Conservation (phyloP, 1,139 yeast genomes). For the Diutina scorzettiae region DNA sequence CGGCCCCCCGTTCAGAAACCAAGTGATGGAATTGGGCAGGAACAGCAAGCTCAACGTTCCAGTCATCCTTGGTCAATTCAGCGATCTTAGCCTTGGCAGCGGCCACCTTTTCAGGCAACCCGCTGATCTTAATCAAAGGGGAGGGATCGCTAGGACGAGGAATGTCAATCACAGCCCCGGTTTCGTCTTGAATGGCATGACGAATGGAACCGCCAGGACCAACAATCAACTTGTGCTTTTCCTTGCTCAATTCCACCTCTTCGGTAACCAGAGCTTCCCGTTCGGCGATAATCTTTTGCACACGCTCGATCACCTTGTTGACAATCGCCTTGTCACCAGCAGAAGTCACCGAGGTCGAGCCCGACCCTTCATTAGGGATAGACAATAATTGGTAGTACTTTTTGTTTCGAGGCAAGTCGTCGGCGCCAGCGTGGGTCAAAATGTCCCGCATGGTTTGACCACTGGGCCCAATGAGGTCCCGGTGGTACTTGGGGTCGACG, state of each 20-base stretch:
- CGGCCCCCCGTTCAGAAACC: constrained; percentile 58
- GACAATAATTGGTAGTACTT: constrained; percentile 49
- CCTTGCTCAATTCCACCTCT: constrained; percentile 52
- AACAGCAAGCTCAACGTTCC: constrained; percentile 36
- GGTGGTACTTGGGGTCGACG: constrained; percentile 73
- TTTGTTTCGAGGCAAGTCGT: constrained; percentile 26
- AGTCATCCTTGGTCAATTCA: constrained; percentile 42
- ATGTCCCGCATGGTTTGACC: constrained; percentile 71
- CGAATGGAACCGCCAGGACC: constrained; percentile 77
- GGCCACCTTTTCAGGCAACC: constrained; percentile 51
- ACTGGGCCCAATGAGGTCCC: constrained; percentile 68
- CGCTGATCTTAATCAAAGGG: constrained; percentile 35
- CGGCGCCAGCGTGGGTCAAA: constrained; percentile 73
- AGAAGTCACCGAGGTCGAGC: constrained; percentile 48
- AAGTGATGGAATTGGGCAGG: constrained; percentile 49
- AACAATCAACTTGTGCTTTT: constrained; percentile 64
- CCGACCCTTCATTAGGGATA: constrained; percentile 65
- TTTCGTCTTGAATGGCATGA: constrained; percentile 61
- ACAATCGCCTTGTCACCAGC: constrained; percentile 74
- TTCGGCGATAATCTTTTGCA: constrained; percentile 52
- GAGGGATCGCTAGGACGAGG: constrained; percentile 51
- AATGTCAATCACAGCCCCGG: constrained; percentile 48
- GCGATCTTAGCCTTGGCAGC: constrained; percentile 40
- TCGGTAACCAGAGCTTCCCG: constrained; percentile 53
- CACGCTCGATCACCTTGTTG: constrained; percentile 50